Base-by-base conservation (phyloP, 345 rosid genomes). In the Brassica carinata region DNA sequence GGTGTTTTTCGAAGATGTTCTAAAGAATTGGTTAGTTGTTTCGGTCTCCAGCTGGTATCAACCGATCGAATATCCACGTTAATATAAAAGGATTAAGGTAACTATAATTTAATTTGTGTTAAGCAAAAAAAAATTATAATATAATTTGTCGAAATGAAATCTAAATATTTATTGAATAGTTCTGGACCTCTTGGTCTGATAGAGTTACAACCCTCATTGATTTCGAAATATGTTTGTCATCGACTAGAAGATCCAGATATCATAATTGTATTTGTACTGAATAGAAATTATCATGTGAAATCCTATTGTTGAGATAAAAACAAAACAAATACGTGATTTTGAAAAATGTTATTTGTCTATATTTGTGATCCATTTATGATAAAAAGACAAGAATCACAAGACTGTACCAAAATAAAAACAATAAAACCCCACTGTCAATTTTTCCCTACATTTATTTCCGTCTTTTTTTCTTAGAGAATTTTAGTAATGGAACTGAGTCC, bases 321-420 rank as follows among this genome's bases (percentile, higher is more conserved):
- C 67, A 80, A 80, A 80, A 80, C 67, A 69, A 73, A 67, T 30
- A 62, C 71, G 72, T 75, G 58, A 29, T 74, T 74, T 69, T 11
- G 0, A 26, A 73, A 68, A 69, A 80, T 64, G 77, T 48, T 17
- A 29, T 67, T 67, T 8, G 3, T 66, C 38, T 65, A 59, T 45
- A 14, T 63, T 63, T 36, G 76, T 27, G 79, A 80, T 75, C 76
- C 72, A 80, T 80, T 80, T 69, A 80, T 75, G 79, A 64, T 80
- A 8, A 73, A 69, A 75, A 19, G 76, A 80, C 79, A 75, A 69
- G 27, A 75, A 26, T 80, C 83, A 80, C 83, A 80, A 80, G 83
- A 80, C 83, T 80, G 83, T 80, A 75, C 83, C 36, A 7, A 26
- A 62, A 53, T 80, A 62, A 75, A 80, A 74, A 75, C 67, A 80